phyloP scores from a whole-genome alignment of 352 stramenopile species.

The Phytophthora syringae region DNA sequence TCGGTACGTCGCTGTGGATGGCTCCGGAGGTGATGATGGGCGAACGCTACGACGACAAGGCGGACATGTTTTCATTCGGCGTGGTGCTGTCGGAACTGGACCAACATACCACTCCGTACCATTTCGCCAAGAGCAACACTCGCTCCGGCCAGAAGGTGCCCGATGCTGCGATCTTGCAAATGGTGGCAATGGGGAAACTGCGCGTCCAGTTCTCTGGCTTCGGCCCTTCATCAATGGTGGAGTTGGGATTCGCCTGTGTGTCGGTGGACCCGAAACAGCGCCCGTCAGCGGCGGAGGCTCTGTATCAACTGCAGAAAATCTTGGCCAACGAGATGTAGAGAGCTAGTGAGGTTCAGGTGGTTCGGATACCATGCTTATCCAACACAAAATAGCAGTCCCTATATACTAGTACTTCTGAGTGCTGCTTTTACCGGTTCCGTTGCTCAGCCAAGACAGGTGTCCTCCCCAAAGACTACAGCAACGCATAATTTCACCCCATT shows the following conservation, averaged over 20 bases:
- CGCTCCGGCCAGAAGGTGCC: constrained; percentile 9
- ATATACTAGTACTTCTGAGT: too few species aligned
- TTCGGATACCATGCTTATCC: background rate
- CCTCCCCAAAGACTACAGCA: too few species aligned
- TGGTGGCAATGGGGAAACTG: constrained; percentile 44
- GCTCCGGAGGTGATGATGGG: constrained; percentile 44
- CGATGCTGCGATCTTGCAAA: constrained; percentile 43
- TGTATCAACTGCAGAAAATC: constrained; percentile 38
- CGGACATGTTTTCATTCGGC: constrained; percentile 49
- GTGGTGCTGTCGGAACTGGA: constrained; percentile 46
- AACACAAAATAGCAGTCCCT: background rate
- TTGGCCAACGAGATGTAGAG: constrained; percentile 20
- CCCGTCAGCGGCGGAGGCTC: constrained; percentile 35
- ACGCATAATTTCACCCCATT: too few species aligned
- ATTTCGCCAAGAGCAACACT: constrained; percentile 15
- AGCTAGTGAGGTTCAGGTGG: background rate
- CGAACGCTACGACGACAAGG: constrained; percentile 43
- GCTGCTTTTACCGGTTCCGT: too few species aligned
- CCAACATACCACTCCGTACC: constrained; percentile 22
- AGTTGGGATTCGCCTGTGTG: constrained; percentile 38
- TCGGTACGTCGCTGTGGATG: too few species aligned
- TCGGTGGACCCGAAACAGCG: constrained; percentile 36
- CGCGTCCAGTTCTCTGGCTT: constrained; percentile 37
- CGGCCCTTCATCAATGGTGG: constrained; percentile 15
- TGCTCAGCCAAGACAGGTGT: too few species aligned